Conservation (phyloP, 768 basidiomycete genomes). For the Pleurotus cornucopiae region DNA sequence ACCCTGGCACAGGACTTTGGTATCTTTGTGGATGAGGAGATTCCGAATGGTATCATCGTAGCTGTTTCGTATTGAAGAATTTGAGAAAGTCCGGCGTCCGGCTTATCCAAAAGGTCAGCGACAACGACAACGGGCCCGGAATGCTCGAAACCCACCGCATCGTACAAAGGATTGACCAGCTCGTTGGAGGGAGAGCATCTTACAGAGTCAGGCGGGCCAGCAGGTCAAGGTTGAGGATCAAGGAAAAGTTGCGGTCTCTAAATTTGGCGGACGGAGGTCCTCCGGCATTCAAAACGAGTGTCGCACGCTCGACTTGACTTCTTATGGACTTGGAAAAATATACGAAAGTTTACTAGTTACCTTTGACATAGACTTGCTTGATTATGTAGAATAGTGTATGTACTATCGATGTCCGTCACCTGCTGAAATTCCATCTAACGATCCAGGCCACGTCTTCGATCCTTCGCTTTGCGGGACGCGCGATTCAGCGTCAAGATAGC, state of each 20-base stretch:
- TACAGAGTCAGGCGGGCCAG: neutral
- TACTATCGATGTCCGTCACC: slow-evolving; percentile 1
- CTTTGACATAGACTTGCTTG: no score
- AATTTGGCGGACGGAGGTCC: neutral
- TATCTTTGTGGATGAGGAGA: slow-evolving; percentile 90
- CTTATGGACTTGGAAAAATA: no score
- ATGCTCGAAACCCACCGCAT: slow-evolving; percentile 36
- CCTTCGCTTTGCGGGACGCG: slow-evolving; percentile 69
- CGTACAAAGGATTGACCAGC: slow-evolving; percentile 52
- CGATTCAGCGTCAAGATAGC: slow-evolving; percentile 68
- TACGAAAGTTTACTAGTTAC: no score
- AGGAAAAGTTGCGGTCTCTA: neutral
- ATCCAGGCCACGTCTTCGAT: slow-evolving; percentile 48
- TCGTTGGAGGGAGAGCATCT: slow-evolving; percentile 34
- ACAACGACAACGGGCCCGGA: neutral
- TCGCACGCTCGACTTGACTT: neutral
- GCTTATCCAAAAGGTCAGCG: slow-evolving; percentile 26
- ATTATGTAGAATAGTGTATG: slow-evolving; percentile 5
- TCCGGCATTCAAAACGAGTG: neutral
- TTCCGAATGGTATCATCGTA: slow-evolving; percentile 92
- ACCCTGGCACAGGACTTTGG: slow-evolving; percentile 88
- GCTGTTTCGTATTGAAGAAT: slow-evolving; percentile 65
- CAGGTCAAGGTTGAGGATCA: neutral
- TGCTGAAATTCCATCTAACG: slow-evolving; percentile 16
- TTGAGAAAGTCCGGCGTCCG: slow-evolving; percentile 79